Evolutionary conservation across 176 grass and related monocot genomes (phyloP), one percentile per base, ranked within the genome.

Genomic region (Aegilops speltoides): DNA sequence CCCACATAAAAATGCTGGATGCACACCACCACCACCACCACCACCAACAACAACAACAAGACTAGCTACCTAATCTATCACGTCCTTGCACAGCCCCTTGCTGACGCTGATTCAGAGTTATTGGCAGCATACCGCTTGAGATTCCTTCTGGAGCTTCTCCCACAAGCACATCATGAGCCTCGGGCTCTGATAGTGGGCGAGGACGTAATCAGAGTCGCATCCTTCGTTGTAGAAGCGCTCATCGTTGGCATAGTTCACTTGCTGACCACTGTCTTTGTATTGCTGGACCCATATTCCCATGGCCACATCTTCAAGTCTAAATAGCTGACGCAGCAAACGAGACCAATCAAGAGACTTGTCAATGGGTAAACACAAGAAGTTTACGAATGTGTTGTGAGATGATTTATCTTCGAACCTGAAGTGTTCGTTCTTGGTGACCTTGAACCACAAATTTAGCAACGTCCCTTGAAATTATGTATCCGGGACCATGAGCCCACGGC

Each of bases 261-360:
- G 80, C 50, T 90, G 80, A 24, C 91, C 95, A 2, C 80, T 93
- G 24, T 85, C 76, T 62, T 95, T 92, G 52, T 92, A 98, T 36
- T 92, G 91, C 74, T 95, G 83, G 82, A 98, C 93, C 93, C 93
- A 98, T 88, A 98, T 98, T 20, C 95, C 95, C 91, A 95, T 95
- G 8, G 93, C 95, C 33, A 98, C 95, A 10, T 98, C 95, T 92
- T 95, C 95, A 0, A 98, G 95, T 90, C 95, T 98, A 90, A 98
- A 98, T 82, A 98, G 83, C 95, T 95, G 73, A 91, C 45, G 85
- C 13, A 74, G n/a, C 16, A 90, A 89, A 24, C 22, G 67, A 33
- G 37, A 75, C 41, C 38, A 72, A 86, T 40, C 40, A 46, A 45
- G 28, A 62, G 29, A 19, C 52, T 5, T 37, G 34, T 38, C 40